Percentiles rank a stretch among this genome's conserved stretches.
Conservation (phyloP, 768 basidiomycete genomes). For the Amanita rubescens region DNA sequence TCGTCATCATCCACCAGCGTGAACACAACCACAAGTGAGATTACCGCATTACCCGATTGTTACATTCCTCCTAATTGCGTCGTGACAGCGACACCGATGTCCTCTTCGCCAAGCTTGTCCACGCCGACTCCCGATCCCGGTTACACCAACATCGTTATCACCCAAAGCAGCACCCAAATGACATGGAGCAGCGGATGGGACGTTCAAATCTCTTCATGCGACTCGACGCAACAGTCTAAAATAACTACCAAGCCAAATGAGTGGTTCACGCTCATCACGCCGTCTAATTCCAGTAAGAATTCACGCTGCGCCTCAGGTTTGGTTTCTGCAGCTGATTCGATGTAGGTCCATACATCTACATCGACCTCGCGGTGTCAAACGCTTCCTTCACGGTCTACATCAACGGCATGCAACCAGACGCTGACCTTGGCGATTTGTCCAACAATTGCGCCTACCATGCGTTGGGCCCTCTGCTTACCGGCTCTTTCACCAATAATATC, state of each 20-base stretch:
- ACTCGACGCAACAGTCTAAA: not conserved
- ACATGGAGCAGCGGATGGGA: not conserved
- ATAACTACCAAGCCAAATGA: not conserved
- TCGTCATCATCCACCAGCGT: too few species aligned
- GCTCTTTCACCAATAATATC: not conserved
- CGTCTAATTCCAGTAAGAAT: not conserved
- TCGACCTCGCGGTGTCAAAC: not conserved
- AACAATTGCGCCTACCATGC: conserved; percentile 2
- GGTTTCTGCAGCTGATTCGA: not conserved
- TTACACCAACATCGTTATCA: not conserved
- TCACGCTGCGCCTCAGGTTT: not conserved
- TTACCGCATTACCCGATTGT: too few species aligned
- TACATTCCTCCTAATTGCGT: not conserved
- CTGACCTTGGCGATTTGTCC: not conserved
- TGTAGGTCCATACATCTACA: not conserved
- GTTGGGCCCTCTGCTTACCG: not conserved
- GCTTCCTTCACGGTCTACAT: not conserved
- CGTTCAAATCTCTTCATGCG: not conserved
- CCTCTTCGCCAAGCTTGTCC: not conserved
- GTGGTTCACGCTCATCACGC: not conserved
- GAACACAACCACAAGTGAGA: too few species aligned
- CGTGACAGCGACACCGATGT: not conserved
- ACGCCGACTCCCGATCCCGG: not conserved
- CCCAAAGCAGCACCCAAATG: not conserved
- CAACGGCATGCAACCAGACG: not conserved